Conservation (phyloP, 2,329 filamentous ascomycete genomes). For the Capronia americana region DNA sequence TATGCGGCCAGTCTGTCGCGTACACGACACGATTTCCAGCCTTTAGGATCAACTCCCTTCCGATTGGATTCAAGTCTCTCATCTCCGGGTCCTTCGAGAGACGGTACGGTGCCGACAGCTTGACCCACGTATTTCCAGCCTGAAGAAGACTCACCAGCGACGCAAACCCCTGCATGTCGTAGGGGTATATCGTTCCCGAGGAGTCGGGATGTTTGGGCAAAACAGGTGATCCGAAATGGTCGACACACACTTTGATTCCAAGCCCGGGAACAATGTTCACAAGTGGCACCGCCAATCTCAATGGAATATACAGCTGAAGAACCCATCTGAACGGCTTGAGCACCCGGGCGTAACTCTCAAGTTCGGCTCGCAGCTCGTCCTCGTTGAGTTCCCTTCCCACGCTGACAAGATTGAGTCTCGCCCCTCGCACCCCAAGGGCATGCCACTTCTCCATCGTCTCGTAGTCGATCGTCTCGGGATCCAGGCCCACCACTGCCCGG, state of each 20-base stretch:
- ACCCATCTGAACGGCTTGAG: constrained; percentile 62
- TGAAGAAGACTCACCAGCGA: constrained; percentile 57
- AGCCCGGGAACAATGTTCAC: constrained; percentile 58
- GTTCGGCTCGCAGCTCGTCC: constrained; percentile 50
- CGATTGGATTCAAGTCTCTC: constrained; percentile 57
- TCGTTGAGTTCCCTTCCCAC: constrained; percentile 52
- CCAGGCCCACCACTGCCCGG: constrained; percentile 64
- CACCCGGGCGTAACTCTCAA: constrained; percentile 58
- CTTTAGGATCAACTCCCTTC: constrained; percentile 56
- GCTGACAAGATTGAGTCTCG: constrained; percentile 66
- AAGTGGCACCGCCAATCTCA: constrained; percentile 58
- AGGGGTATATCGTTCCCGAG: constrained; percentile 48
- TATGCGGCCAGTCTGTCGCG: constrained; percentile 70
- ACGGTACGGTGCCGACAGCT: constrained; percentile 66
- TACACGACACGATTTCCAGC: constrained; percentile 60
- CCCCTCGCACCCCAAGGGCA: constrained; percentile 62
- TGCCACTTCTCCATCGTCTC: constrained; percentile 61
- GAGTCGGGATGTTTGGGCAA: constrained; percentile 42
- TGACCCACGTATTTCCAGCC: constrained; percentile 58
- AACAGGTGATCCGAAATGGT: constrained; percentile 63
- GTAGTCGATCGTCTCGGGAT: constrained; percentile 51
- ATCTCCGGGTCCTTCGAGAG: constrained; percentile 55
- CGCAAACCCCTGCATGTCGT: constrained; percentile 57
- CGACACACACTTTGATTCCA: constrained; percentile 58
- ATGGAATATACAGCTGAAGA: constrained; percentile 63